Conservation (phyloP, 306 rosid species). For the Dryas octopetala region DNA sequence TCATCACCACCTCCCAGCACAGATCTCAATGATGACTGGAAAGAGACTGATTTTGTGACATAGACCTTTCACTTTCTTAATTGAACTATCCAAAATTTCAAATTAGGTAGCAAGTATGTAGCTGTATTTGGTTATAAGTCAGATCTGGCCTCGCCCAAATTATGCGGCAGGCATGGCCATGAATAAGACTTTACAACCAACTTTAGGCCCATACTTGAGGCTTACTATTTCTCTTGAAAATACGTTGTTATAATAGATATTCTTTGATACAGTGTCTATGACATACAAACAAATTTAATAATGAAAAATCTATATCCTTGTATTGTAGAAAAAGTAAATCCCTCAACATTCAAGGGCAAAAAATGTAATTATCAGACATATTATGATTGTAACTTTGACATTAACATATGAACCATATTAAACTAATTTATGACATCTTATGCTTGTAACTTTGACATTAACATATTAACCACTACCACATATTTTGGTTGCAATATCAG, state of each 20-base stretch:
- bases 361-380: neutral
- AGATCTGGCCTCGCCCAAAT: neutral
- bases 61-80: neutral
- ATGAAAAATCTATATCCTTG: no score
- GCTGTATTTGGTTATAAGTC: slow-evolving; percentile 3
- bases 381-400: neutral
- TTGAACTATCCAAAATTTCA: neutral
- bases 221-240: neutral
- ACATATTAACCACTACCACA: neutral
- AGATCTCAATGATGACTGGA: no score
- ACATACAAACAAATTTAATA: no score
- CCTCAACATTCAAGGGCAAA: no score
- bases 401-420: neutral
- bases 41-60: no score
- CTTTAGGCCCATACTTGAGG: slow-evolving; percentile 13
- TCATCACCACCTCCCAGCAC: no score
- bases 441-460: neutral
- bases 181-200: slow-evolving; percentile 36
- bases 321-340: no score
- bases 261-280: no score
- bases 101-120: neutral
- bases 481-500: slow-evolving; percentile 15
- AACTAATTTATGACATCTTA: neutral
- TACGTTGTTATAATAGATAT: neutral
- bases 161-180: neutral